Evolutionary conservation across 306 rosid species (phyloP), one percentile per base, ranked within the genome.

Genomic region (Cyamopsis tetragonoloba): DNA sequence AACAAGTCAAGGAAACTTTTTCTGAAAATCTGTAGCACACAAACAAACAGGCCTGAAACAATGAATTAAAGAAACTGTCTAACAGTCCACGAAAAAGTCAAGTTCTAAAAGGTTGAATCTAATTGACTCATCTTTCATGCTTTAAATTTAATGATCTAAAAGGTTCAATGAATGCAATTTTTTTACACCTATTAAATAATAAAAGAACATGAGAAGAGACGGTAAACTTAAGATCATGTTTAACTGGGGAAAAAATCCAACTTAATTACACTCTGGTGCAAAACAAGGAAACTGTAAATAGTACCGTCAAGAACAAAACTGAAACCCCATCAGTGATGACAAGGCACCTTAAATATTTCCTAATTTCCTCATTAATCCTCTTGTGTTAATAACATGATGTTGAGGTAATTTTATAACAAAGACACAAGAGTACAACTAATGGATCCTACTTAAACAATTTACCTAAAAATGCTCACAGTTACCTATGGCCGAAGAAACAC

Each of bases 91-190:
- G 20, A 62, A 51, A 66, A 51, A 41, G 5, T 22, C 43, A 51
- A 41, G 5, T 22, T 35, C 32, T 2, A 8, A 28, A 43, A 48
- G 6, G 38, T 51, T 42, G 26, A 27, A 31, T 51, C 43, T 23
- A 55, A 14, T 28, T 12, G 19, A 12, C 22, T 24, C 30, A 41
- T 51, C 19, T 62, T 38, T 5, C 59, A 64, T 54, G 44, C n/a
- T 55, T 58, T 22, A 48, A n/a, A n/a, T n/a, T n/a, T n/a, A 48
- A 39, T 13, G 17, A 48, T 59, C 58, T 31, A 12, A 17, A 24
- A 35, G 43, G 49, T 51, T 34, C 13, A 18, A 11, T 34, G 65
- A 62, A 76, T 41, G 30, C 43, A 75, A 57, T 24, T 18, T n/a
- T 49, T 53, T 34, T 30, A n/a, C 41, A 23, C 32, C 26, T 54